phyloP scores from a whole-genome alignment of 306 rosid genomes.

The Ammopiptanthus mongolicus region DNA sequence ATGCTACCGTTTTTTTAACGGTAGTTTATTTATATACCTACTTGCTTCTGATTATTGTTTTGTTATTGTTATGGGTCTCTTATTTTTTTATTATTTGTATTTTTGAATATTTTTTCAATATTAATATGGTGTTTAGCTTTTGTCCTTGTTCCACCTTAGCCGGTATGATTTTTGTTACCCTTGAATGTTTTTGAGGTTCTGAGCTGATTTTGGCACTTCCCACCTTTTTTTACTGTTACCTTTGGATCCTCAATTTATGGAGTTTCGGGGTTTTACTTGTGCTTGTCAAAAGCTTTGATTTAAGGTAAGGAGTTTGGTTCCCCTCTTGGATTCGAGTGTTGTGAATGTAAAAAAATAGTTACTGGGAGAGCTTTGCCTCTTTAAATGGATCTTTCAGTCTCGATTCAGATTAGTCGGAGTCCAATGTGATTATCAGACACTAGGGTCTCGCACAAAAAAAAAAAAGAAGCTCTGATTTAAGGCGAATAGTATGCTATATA shows the following conservation, averaged over 20 bases:
- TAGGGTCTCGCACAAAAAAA: no score
- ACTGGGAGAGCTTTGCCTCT: no score
- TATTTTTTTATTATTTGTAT: not conserved
- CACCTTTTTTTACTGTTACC: not conserved
- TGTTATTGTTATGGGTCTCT: not conserved
- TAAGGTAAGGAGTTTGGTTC: no score
- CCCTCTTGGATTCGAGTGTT: no score
- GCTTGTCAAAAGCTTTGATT: not conserved
- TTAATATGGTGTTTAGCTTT: not conserved
- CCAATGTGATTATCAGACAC: no score
- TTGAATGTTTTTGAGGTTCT: not conserved
- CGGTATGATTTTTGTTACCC: not conserved
- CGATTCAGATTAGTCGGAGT: no score
- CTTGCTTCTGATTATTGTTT: not conserved
- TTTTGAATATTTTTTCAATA: not conserved
- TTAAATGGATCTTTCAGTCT: no score
- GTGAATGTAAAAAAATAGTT: no score
- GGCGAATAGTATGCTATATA: no score
- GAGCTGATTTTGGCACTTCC: not conserved
- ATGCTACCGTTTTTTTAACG: not conserved
- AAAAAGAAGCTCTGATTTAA: not conserved
- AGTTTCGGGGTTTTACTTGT: not conserved
- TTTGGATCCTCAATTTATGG: not conserved
- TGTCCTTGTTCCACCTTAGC: not conserved
- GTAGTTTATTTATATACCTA: not conserved